phyloP scores from a whole-genome alignment of 2,329 filamentous ascomycete genomes.

The Shiraia bambusicola region DNA sequence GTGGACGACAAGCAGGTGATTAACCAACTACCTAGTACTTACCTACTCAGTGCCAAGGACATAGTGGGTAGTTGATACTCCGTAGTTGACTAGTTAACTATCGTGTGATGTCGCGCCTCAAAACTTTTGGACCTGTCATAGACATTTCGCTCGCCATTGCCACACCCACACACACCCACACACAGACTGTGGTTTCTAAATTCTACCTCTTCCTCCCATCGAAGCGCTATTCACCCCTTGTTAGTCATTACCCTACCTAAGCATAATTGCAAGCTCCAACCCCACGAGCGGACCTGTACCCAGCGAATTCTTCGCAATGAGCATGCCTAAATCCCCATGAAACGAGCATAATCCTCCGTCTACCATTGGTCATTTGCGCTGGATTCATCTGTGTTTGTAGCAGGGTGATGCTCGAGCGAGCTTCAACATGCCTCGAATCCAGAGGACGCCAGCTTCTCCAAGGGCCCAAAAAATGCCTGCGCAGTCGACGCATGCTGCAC shows the following conservation, averaged over 20 bases:
- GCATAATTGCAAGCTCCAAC: slow-evolving; percentile 20
- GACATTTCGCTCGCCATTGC: slow-evolving; percentile 13
- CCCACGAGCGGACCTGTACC: background rate
- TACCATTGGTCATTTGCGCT: slow-evolving; percentile 25
- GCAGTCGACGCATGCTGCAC: slow-evolving; percentile 54
- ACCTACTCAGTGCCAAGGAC: slow-evolving; percentile 14
- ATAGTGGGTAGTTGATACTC: too few species aligned
- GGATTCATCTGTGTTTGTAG: slow-evolving; percentile 21
- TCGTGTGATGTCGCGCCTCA: slow-evolving; percentile 21
- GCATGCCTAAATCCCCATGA: background rate
- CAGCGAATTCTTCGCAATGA: too few species aligned
- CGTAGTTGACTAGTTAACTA: too few species aligned
- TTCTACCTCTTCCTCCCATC: slow-evolving; percentile 6
- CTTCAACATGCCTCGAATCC: slow-evolving; percentile 60
- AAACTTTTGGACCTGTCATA: slow-evolving; percentile 28
- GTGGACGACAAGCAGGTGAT: too few species aligned
- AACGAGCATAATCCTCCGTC: slow-evolving; percentile 7
- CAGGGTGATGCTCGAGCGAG: slow-evolving; percentile 59
- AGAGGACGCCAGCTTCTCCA: slow-evolving; percentile 56
- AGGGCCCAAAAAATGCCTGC: slow-evolving; percentile 42
- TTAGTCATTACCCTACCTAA: too few species aligned
- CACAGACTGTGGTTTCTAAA: slow-evolving; percentile 6
- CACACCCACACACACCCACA: slow-evolving; percentile 9
- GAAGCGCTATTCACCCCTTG: background rate
- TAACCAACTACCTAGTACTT: slow-evolving; percentile 7